These are phyloP conservation scores for Penicillium pulvis DNA, from an alignment of 495 filamentous ascomycete species.

Conservation along the genomic window DNA sequence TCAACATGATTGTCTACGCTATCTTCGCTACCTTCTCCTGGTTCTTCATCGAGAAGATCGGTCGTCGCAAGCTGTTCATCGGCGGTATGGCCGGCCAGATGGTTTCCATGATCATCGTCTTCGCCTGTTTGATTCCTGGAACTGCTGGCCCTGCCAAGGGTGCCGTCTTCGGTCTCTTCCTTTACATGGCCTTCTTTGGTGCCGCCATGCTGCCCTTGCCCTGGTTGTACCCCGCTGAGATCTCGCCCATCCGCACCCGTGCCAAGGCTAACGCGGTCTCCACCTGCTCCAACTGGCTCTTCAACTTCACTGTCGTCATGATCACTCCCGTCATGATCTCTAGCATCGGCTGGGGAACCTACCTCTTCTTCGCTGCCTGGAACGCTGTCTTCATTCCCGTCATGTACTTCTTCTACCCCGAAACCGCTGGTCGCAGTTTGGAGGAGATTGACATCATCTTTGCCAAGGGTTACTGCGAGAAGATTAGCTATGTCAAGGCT, in stretches of 20 bases:
- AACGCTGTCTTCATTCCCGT: conserved; percentile 72
- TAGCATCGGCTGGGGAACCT: conserved; percentile 72
- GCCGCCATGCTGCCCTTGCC: conserved; percentile 65
- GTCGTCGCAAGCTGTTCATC: conserved; percentile 74
- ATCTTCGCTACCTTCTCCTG: conserved; percentile 78
- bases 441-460: conserved; percentile 85
- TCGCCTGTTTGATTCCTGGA: conserved; percentile 67
- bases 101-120: conserved; percentile 74
- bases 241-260: conserved; percentile 75
- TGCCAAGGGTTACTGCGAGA: conserved; percentile 74
- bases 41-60: conserved; percentile 81
- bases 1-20: conserved; percentile 84
- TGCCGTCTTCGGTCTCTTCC: conserved; percentile 75
- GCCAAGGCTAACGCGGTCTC: conserved; percentile 75
- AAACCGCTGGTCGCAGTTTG: conserved; percentile 67
- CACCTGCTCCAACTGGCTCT: conserved; percentile 78
- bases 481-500: conserved; percentile 73
- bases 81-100: conserved; percentile 70
- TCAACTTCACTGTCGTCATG: conserved; percentile 83
- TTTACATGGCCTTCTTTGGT: conserved; percentile 77
- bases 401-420: conserved; percentile 78
- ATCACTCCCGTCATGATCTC: conserved; percentile 73
- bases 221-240: conserved; percentile 67
- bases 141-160: conserved; percentile 58
- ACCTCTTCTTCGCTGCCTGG: conserved; percentile 74